A percentile compares a stretch with the other conserved stretches of the same genome.
Evolutionary conservation across 1,139 yeast species (phyloP).

Genomic region (Yamadazyma dendronema): DNA sequence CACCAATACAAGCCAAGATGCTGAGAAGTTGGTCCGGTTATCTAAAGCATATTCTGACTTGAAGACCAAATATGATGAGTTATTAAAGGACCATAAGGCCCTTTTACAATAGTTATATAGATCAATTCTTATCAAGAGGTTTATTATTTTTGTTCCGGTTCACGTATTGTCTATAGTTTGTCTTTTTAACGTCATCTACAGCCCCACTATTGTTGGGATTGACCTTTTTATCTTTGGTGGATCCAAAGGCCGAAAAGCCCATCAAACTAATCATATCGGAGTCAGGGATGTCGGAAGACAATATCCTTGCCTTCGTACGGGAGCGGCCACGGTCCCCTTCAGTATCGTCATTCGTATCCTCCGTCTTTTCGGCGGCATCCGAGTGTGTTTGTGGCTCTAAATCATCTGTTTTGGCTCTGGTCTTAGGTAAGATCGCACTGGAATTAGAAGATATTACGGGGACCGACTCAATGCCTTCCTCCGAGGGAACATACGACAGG

Average conservation of each 20-base stretch:
- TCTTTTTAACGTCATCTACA: slow-evolving; percentile 18
- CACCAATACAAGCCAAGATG: slow-evolving; percentile 3
- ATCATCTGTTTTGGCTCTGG: too few species aligned
- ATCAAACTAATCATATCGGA: slow-evolving; percentile 41
- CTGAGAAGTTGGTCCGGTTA: slow-evolving; percentile 43
- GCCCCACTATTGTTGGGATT: slow-evolving; percentile 20
- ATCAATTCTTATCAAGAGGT: slow-evolving; percentile 44
- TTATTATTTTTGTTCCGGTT: slow-evolving; percentile 62
- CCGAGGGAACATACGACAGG: too few species aligned
- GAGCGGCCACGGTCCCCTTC: slow-evolving; percentile 26
- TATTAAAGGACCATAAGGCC: slow-evolving; percentile 52
- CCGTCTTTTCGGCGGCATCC: neutral
- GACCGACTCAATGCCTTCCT: too few species aligned
- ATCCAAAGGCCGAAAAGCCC: slow-evolving; percentile 62
- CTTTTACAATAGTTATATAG: slow-evolving; percentile 19
- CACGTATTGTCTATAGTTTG: slow-evolving; percentile 66
- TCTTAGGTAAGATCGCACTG: too few species aligned
- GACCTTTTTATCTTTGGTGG: slow-evolving; percentile 63
- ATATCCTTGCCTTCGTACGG: slow-evolving; percentile 17
- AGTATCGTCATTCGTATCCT: neutral
- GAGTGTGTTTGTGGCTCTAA: too few species aligned
- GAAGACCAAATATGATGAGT: slow-evolving; percentile 58
- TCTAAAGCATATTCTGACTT: slow-evolving; percentile 59
- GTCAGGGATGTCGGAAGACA: slow-evolving; percentile 13
- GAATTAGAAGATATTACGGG: neutral